Conservation (phyloP, 2,329 filamentous ascomycete species). For the Colletotrichum sp. region DNA sequence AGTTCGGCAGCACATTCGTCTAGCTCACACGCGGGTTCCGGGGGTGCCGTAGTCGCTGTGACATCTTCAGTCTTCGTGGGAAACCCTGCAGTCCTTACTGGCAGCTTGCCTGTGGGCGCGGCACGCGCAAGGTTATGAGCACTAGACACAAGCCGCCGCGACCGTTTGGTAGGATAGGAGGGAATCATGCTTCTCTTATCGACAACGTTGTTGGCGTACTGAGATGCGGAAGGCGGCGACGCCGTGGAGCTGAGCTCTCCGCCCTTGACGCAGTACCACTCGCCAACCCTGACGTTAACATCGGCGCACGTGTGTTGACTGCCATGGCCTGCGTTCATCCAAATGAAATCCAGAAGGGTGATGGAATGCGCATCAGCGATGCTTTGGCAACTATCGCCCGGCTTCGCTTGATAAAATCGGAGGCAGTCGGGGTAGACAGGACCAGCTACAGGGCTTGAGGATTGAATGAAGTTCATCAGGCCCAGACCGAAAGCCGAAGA, state of each 20-base stretch:
- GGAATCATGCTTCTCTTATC: neutral
- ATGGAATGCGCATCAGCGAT: conserved; percentile 29
- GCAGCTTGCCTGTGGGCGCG: neutral
- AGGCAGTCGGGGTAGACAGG: neutral
- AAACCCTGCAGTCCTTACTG: neutral
- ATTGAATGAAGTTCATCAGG: neutral
- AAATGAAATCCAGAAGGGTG: conserved; percentile 29
- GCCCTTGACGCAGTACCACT: conserved; percentile 27
- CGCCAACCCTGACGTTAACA: neutral
- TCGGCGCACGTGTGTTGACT: neutral
- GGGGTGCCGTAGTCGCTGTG: neutral
- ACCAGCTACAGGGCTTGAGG: neutral
- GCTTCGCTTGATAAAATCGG: conserved; percentile 1
- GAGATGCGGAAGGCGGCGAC: neutral
- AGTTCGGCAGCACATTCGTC: neutral
- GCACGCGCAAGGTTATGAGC: neutral
- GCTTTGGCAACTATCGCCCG: conserved; percentile 17
- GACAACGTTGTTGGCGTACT: neutral
- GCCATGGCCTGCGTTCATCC: conserved; percentile 24
- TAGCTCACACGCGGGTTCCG: neutral
- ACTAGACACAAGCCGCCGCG: neutral
- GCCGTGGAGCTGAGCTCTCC: neutral
- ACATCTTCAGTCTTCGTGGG: neutral
- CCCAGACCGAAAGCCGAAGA: neutral
- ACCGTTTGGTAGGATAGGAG: neutral